Evolutionary conservation across 1,284 basidiomycete genomes (phyloP).

Genomic region (Sphagnurus paluster): DNA sequence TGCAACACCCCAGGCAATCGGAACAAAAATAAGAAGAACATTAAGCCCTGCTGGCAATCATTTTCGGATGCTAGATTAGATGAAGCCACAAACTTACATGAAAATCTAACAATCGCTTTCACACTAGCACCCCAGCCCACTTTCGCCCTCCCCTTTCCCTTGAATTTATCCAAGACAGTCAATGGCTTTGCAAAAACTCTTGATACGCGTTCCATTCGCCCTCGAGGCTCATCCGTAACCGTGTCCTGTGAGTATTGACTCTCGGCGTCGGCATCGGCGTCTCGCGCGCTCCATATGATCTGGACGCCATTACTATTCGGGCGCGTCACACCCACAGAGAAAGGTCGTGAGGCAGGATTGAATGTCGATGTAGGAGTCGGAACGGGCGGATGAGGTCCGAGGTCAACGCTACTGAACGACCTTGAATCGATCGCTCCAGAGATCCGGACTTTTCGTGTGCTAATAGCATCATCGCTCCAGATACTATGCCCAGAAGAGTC

Average conservation of each 20-base stretch:
- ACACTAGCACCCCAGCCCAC: constrained; percentile 49
- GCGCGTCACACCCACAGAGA: constrained; percentile 9
- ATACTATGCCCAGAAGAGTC: constrained; percentile 13
- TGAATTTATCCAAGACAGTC: constrained; percentile 48
- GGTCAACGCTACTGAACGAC: constrained; percentile 15
- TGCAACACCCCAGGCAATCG: constrained; percentile 53
- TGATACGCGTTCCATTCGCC: constrained; percentile 16
- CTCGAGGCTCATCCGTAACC: constrained; percentile 4
- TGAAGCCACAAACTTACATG: constrained; percentile 42
- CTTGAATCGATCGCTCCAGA: constrained; percentile 14
- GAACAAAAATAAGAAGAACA: constrained; percentile 56
- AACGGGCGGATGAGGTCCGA: constrained; percentile 4
- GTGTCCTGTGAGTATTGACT: constrained; percentile 17
- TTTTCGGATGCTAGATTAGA: neutral
- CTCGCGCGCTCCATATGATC: constrained; percentile 13
- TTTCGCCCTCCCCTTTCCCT: constrained; percentile 46
- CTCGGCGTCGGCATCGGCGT: constrained; percentile 15
- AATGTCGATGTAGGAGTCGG: constrained; percentile 1
- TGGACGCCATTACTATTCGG: constrained; percentile 8
- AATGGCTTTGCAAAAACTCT: constrained; percentile 9
- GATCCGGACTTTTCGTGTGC: constrained; percentile 13
- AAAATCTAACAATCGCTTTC: constrained; percentile 45
- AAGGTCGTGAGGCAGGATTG: constrained; percentile 12
- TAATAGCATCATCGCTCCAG: constrained; percentile 19
- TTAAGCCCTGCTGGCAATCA: constrained; percentile 49